Conservation (phyloP, 2,329 filamentous ascomycete genomes). For the Aspergillus ibericus region DNA sequence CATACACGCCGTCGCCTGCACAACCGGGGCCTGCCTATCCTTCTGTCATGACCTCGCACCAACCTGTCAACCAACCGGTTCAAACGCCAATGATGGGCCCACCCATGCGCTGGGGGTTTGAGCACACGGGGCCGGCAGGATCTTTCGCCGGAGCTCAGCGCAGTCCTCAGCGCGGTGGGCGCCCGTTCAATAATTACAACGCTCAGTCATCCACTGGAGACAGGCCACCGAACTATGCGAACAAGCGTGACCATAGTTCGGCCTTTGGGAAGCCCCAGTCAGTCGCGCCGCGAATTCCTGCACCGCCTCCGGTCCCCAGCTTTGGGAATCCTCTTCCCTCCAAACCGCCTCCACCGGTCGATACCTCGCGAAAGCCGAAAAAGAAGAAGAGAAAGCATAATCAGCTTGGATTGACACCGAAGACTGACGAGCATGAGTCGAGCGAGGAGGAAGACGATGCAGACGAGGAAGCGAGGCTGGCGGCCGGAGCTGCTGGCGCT, state of each 20-base stretch:
- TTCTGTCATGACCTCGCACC: constrained; percentile 20
- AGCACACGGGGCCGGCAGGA: constrained; percentile 49
- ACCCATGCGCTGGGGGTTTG: constrained; percentile 57
- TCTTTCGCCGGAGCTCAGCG: constrained; percentile 43
- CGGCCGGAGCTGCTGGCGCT: constrained; percentile 22
- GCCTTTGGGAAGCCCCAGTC: constrained; percentile 38
- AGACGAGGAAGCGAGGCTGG: constrained; percentile 47
- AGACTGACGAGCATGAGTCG: constrained; percentile 46
- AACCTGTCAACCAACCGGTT: constrained; percentile 22
- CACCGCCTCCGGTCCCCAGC: constrained; percentile 47
- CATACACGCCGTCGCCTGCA: constrained; percentile 22
- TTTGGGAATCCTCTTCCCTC: constrained; percentile 46
- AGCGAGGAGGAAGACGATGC: constrained; percentile 49
- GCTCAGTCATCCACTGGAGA: constrained; percentile 18
- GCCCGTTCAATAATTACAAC: constrained; percentile 24
- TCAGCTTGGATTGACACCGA: constrained; percentile 50
- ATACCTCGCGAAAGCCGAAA: constrained; percentile 36
- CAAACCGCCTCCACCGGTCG: constrained; percentile 41
- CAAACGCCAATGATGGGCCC: constrained; percentile 54
- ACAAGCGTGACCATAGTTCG: constrained; percentile 40
- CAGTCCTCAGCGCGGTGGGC: constrained; percentile 26
- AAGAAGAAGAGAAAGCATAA: constrained; percentile 49
- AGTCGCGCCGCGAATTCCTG: constrained; percentile 33
- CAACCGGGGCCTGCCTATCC: constrained; percentile 26
- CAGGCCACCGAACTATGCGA: constrained; percentile 22